These are phyloP conservation scores for Phytophthora tentaculata DNA, from an alignment of 352 stramenopile genomes.

Conservation along the genomic window DNA sequence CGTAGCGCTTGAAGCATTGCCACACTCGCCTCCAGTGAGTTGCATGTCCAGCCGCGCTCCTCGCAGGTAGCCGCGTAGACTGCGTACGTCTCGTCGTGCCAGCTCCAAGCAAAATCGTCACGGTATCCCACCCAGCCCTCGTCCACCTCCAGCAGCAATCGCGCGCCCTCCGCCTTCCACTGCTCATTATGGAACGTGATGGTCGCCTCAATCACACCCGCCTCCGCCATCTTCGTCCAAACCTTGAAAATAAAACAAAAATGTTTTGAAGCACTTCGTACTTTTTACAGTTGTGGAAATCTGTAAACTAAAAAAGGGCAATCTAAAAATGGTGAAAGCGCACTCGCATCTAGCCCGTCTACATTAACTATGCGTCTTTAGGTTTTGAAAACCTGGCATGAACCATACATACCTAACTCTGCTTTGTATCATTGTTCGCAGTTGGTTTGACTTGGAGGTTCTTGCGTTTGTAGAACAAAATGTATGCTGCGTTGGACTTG, in stretches of 20 bases:
- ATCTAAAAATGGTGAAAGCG: no score
- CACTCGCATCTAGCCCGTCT: constrained; percentile 13
- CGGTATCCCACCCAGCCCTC: constrained; percentile 36
- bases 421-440: background rate
- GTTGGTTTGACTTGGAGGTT: constrained; percentile 33
- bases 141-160: constrained; percentile 36
- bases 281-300: no score
- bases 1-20: constrained; percentile 31
- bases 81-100: constrained; percentile 29
- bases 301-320: no score
- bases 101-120: constrained; percentile 23
- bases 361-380: no score
- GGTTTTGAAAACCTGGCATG: no score
- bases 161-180: constrained; percentile 29
- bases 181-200: constrained; percentile 26
- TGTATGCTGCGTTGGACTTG: constrained; percentile 86
- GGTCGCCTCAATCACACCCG: background rate
- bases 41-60: constrained; percentile 28
- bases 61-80: constrained; percentile 17
- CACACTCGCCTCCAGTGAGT: constrained; percentile 21
- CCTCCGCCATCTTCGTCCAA: background rate
- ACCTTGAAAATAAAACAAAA: constrained; percentile 1
- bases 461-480: constrained; percentile 90
- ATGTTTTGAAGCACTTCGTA: no score
- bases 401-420: constrained; percentile 15